Percentiles rank a stretch among this genome's conserved stretches.
phyloP scores from a whole-genome alignment of 2,329 filamentous ascomycete genomes.

The Seiridium cupressi region DNA sequence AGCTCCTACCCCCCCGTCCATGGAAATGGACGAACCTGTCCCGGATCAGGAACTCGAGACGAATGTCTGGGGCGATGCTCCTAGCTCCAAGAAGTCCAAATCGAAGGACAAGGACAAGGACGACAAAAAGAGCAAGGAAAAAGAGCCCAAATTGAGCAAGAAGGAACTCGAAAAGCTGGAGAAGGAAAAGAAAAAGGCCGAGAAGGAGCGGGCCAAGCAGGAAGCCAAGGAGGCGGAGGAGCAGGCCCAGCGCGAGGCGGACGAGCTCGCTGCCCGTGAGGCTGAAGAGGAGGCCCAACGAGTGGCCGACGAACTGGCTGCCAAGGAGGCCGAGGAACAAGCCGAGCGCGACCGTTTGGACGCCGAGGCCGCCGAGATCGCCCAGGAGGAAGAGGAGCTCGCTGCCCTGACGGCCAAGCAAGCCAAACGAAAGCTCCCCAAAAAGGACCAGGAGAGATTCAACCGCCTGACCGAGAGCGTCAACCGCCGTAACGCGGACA shows the following conservation, averaged over 20 bases:
- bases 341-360: constrained; percentile 18
- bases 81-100: constrained; percentile 34
- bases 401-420: constrained; percentile 26
- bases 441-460: constrained; percentile 27
- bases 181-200: constrained; percentile 34
- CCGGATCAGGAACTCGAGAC: constrained; percentile 31
- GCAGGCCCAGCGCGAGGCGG: constrained; percentile 20
- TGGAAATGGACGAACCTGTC: constrained; percentile 44
- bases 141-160: constrained; percentile 44
- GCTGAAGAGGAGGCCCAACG: constrained; percentile 17
- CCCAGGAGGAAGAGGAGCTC: constrained; percentile 37
- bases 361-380: constrained; percentile 33
- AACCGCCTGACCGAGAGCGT: constrained; percentile 32
- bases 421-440: constrained; percentile 24
- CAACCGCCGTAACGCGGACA: constrained; percentile 27
- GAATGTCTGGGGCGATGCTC: constrained; percentile 31
- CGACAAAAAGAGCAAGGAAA: constrained; percentile 37
- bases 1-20: constrained; percentile 44
- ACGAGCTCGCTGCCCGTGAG: constrained; percentile 29
- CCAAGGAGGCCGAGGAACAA: constrained; percentile 16
- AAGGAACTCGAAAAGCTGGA: constrained; percentile 52
- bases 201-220: constrained; percentile 24
- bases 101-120: constrained; percentile 42
- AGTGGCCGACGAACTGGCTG: constrained; percentile 23
- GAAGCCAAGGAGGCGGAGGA: constrained; percentile 23